These are phyloP conservation scores for Scutellaria barbata DNA, from an alignment of 257 asterid species.

Conservation along the genomic window DNA sequence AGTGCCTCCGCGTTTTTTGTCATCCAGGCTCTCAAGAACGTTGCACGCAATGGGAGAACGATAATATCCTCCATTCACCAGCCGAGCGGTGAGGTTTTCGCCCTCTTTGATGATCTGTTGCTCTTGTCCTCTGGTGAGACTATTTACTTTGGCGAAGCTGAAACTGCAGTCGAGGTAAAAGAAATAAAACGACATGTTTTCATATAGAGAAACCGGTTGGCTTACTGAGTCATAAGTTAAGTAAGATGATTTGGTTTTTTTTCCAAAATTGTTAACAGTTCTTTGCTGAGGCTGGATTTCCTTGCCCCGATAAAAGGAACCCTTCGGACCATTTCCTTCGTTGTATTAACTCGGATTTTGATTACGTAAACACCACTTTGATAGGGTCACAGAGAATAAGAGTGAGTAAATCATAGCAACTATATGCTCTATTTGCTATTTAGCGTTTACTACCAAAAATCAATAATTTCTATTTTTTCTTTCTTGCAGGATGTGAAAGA, in stretches of 20 bases:
- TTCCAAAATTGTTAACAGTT: slow-evolving; percentile 51
- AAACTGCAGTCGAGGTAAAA: slow-evolving; percentile 61
- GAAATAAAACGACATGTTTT: too few relatives aligned
- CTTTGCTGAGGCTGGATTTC: slow-evolving; percentile 86
- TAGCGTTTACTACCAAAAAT: neutral
- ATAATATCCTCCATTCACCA: slow-evolving; percentile 85
- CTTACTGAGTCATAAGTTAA: neutral
- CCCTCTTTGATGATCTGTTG: slow-evolving; percentile 78
- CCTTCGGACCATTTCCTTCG: slow-evolving; percentile 95
- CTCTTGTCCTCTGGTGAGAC: slow-evolving; percentile 76
- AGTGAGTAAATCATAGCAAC: slow-evolving; percentile 37
- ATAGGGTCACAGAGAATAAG: slow-evolving; percentile 54
- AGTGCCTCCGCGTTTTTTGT: slow-evolving; percentile 87
- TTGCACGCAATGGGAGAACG: slow-evolving; percentile 66
- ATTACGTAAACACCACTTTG: slow-evolving; percentile 56
- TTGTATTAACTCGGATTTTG: slow-evolving; percentile 84
- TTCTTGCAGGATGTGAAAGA: slow-evolving; percentile 46
- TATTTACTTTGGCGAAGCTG: slow-evolving; percentile 76
- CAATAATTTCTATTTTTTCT: slow-evolving; percentile 4
- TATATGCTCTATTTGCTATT: neutral
- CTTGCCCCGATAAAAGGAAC: slow-evolving; percentile 80
- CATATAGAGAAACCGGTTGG: too few relatives aligned
- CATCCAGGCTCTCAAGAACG: slow-evolving; percentile 63
- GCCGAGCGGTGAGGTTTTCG: slow-evolving; percentile 94
- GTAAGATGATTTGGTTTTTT: neutral